A percentile compares a stretch with the other conserved stretches of the same genome.
Conservation (phyloP, 805 yeast genomes). For the Helenozyma rhizophorensis region DNA sequence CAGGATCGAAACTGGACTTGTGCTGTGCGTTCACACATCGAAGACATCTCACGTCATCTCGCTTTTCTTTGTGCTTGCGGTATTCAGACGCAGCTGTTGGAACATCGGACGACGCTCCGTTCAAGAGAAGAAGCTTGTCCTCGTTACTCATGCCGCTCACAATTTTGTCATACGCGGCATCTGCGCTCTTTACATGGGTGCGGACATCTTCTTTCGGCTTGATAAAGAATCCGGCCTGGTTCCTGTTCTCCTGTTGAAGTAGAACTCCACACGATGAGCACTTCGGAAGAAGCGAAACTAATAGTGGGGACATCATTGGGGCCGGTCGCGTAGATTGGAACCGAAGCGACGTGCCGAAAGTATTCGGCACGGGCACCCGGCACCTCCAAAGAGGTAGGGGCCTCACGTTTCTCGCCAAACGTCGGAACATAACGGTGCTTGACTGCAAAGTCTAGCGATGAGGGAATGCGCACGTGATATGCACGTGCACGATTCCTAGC, state of each 20-base stretch:
- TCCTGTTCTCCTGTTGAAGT: slow-evolving; percentile 39
- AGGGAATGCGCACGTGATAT: too few relatives aligned
- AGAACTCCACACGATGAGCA: slow-evolving; percentile 59
- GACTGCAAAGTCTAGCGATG: too few relatives aligned
- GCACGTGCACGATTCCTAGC: too few relatives aligned
- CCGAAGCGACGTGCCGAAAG: too few relatives aligned
- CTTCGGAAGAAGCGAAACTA: slow-evolving; percentile 13
- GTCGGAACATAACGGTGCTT: too few relatives aligned
- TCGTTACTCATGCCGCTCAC: slow-evolving; percentile 18
- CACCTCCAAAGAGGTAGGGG: too few relatives aligned
- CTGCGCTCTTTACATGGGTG: slow-evolving; percentile 23
- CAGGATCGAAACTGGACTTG: slow-evolving; percentile 33
- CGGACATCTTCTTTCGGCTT: slow-evolving; percentile 3
- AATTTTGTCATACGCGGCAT: slow-evolving; percentile 19
- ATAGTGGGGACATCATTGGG: too few relatives aligned
- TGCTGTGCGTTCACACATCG: slow-evolving; percentile 53
- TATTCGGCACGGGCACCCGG: too few relatives aligned
- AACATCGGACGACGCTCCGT: slow-evolving; percentile 8
- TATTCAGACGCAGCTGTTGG: neutral
- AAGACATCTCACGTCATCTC: slow-evolving; percentile 35
- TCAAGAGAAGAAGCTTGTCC: slow-evolving; percentile 24
- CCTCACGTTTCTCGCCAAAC: too few relatives aligned
- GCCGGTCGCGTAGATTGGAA: too few relatives aligned
- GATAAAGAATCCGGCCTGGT: slow-evolving; percentile 42
- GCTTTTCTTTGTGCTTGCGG: neutral